A percentile compares a stretch with the other conserved stretches of the same genome.
phyloP scores from a whole-genome alignment of 257 asterid species.

The Prunella vulgaris region DNA sequence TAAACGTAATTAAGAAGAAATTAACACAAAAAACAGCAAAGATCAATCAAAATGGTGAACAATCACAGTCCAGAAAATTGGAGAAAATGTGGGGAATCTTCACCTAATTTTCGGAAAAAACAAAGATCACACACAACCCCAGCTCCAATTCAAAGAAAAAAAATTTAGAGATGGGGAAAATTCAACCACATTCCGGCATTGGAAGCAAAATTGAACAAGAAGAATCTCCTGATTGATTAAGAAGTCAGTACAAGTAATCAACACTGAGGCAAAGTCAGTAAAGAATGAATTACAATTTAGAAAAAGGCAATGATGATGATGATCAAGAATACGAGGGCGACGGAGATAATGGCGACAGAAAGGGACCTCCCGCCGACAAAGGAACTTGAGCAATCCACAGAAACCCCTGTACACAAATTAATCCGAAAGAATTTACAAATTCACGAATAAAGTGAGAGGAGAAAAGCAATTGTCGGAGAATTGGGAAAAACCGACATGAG shows the following conservation, averaged over 20 bases:
- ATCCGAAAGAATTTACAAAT: slow-evolving; percentile 20
- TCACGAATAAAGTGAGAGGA: not conserved
- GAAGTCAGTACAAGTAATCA: not conserved
- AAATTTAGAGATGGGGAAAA: slow-evolving; percentile 24
- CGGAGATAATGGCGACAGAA: slow-evolving; percentile 40
- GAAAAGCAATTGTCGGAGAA: not conserved
- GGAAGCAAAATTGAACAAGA: not conserved
- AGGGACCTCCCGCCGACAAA: slow-evolving; percentile 63
- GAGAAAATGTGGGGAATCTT: slow-evolving; percentile 8
- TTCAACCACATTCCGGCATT: slow-evolving; percentile 9
- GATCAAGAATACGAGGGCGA: slow-evolving; percentile 10
- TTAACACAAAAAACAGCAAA: not conserved
- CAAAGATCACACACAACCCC: slow-evolving; percentile 12
- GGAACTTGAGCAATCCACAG: slow-evolving; percentile 24
- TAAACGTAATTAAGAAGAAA: not conserved
- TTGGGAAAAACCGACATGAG: not conserved
- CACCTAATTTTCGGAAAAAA: slow-evolving; percentile 16
- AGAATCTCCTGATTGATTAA: slow-evolving; percentile 5
- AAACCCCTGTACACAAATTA: slow-evolving; percentile 15
- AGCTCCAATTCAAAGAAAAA: slow-evolving; percentile 15
- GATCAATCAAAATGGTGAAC: slow-evolving; percentile 1
- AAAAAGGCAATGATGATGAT: slow-evolving; percentile 1
- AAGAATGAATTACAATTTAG: not conserved
- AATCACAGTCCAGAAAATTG: not conserved
- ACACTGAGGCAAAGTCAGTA: not conserved